A percentile compares a stretch with the other conserved stretches of the same genome.
phyloP scores from a whole-genome alignment of 108 stramenopile species.

The Thalassiosira profunda region DNA sequence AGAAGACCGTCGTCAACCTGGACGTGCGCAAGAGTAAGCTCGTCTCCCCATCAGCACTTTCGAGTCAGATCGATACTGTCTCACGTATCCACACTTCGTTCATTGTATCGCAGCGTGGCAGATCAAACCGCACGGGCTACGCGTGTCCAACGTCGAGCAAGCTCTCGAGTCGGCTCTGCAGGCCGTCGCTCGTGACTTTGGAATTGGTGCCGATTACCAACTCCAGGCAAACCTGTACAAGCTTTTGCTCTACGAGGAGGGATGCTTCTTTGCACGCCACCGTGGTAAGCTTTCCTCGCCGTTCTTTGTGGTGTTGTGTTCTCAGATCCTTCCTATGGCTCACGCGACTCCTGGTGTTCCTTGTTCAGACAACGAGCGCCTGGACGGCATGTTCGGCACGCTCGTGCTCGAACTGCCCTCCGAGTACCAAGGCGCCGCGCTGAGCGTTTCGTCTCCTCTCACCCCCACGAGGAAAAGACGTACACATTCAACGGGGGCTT shows the following conservation, averaged over 20 bases:
- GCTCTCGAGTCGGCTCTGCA: conserved; percentile 16
- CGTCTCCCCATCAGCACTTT: neutral
- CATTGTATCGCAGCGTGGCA: conserved; percentile 10
- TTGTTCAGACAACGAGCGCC: conserved; percentile 48
- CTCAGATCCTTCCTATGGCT: no score
- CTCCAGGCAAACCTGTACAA: conserved; percentile 47
- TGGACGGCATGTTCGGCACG: conserved; percentile 54
- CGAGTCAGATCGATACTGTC: neutral
- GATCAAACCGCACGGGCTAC: conserved; percentile 16
- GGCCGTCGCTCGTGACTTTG: conserved; percentile 15
- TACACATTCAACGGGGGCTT: conserved; percentile 11
- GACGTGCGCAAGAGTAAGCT: conserved; percentile 31
- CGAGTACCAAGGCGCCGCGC: conserved; percentile 17
- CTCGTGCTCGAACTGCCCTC: conserved; percentile 42
- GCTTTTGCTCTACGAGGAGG: conserved; percentile 47
- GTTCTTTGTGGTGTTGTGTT: no score
- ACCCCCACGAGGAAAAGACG: conserved; percentile 17
- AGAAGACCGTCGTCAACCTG: conserved; percentile 20
- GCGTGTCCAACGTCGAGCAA: conserved; percentile 12
- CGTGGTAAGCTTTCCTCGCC: no score
- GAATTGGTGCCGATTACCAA: conserved; percentile 16
- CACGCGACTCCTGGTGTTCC: no score
- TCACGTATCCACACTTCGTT: neutral
- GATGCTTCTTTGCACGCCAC: conserved; percentile 41
- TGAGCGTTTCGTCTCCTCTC: conserved; percentile 22